Evolutionary conservation across 768 basidiomycete genomes (phyloP).

Genomic region (Lactarius evosmus): DNA sequence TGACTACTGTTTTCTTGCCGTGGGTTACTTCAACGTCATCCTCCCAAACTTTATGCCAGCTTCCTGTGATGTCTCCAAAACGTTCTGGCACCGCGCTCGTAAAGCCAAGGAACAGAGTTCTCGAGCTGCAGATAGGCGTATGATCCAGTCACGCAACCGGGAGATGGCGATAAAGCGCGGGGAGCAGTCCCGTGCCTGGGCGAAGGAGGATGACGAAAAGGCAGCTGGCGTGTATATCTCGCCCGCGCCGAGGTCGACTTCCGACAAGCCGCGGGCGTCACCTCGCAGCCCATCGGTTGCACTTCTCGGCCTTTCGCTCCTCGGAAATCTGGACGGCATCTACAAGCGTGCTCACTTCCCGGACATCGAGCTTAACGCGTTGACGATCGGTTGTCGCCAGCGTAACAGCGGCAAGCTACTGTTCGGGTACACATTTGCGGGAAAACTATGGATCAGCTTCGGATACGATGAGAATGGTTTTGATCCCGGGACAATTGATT

Average conservation of each 20-base stretch:
- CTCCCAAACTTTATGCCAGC: slow-evolving; percentile 70
- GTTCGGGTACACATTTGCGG: slow-evolving; percentile 76
- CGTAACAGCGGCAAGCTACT: slow-evolving; percentile 72
- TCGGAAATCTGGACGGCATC: slow-evolving; percentile 82
- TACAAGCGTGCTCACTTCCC: slow-evolving; percentile 67
- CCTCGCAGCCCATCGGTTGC: slow-evolving; percentile 49
- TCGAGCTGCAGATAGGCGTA: slow-evolving; percentile 57
- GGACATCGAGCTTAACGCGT: slow-evolving; percentile 56
- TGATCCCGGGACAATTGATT: slow-evolving; percentile 53
- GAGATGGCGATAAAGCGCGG: slow-evolving; percentile 67
- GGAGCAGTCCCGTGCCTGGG: slow-evolving; percentile 60
- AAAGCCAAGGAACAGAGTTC: slow-evolving; percentile 66
- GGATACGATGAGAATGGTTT: slow-evolving; percentile 81
- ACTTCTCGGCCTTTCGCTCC: slow-evolving; percentile 73
- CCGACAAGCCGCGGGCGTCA: slow-evolving; percentile 12
- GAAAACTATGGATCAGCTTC: slow-evolving; percentile 76
- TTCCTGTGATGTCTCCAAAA: slow-evolving; percentile 35
- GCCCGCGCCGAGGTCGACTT: slow-evolving; percentile 27
- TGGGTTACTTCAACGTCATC: slow-evolving; percentile 79
- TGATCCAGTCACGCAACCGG: slow-evolving; percentile 57
- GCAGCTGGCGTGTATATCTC: slow-evolving; percentile 42
- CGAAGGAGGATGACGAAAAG: slow-evolving; percentile 70
- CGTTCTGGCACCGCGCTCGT: slow-evolving; percentile 75
- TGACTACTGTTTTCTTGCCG: slow-evolving; percentile 77
- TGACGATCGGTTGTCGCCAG: slow-evolving; percentile 85